Base-by-base conservation (phyloP, 495 filamentous ascomycete genomes). In the Penicillium crystallinum region DNA sequence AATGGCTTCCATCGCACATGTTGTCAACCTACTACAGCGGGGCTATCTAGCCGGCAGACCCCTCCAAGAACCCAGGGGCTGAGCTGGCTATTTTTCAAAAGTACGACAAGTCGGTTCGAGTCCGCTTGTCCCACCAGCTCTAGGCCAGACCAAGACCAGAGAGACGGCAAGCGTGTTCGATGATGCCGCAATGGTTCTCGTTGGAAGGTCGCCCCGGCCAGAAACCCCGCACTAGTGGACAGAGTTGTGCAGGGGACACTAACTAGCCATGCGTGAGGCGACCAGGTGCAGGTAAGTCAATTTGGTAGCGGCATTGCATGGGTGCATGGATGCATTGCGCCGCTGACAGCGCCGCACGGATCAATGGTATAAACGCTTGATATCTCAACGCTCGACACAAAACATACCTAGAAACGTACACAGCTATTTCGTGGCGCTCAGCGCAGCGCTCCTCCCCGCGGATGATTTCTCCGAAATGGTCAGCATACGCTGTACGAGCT, bases 1-100 rank as follows among this genome's bases (percentile, higher is more conserved):
- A 83, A 77, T 56, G 80, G 81, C 42, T 79, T 71, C 52, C 23
- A 77, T 84, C 49, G 81, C 61, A 25, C 76, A 84, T 48, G 59
- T 77, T 17, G 69, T 69, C 43, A 66, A 81, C 58, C 60, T 82
- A 10, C 71, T 85, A 6, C 50, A 60, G 11, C 62, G 72, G 3
- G 78, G 78, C 30, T 82, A 78, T 53, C 57, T 54, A 14, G 77
- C 84, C 17, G 68, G 76, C 15, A 80, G 81, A 18, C 80, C 79
- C 1, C 69, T 75, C 6, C 75, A 81, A 18, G 50, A 17, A 49
- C 63, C 11, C 6, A 54, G 43, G 78, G 76, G 73, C 25, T 82
- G 8, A 60, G 56, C 21, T 46, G 67, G 1, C 49, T 67, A 22
- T 77, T 79, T 77, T 79, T 46, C 54, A 70, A 2, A 30, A 61